phyloP scores from a whole-genome alignment of 164 flowering plant genomes.

The Piper betle region DNA sequence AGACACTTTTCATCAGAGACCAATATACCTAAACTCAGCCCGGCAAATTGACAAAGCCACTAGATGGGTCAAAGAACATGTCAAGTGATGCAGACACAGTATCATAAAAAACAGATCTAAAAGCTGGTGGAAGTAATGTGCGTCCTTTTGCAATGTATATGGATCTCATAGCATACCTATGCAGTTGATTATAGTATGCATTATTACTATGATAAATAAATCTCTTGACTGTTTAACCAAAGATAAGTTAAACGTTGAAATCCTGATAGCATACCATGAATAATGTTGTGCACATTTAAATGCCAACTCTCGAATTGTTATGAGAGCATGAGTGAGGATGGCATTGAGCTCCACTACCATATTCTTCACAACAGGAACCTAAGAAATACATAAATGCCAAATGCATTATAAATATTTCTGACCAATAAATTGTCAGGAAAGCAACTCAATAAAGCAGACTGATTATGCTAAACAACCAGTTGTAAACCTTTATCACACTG shows the following conservation, averaged over 20 bases:
- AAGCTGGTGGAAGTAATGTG: constrained; percentile 82
- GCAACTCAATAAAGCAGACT: not conserved
- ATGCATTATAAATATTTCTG: not conserved
- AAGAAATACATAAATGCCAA: not conserved
- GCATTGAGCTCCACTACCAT: constrained; percentile 87
- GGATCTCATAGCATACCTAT: constrained; percentile 92
- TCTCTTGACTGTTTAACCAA: not conserved
- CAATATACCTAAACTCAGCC: constrained; percentile 66
- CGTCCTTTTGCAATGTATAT: constrained; percentile 96
- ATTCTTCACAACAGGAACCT: constrained; percentile 73
- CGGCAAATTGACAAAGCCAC: constrained; percentile 54
- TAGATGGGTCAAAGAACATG: constrained; percentile 90
- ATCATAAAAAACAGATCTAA: constrained; percentile 92
- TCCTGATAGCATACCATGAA: constrained; percentile 48
- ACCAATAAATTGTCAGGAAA: not conserved
- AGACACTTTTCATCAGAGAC: too few species aligned
- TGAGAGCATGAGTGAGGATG: constrained; percentile 79
- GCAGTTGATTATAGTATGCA: constrained; percentile 2
- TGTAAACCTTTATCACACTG: constrained; percentile 76
- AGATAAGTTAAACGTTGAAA: too few species aligned
- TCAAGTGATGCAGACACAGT: constrained; percentile 93
- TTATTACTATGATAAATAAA: constrained; percentile 1
- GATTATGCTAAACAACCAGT: not conserved
- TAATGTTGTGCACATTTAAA: constrained; percentile 85
- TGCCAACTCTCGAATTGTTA: constrained; percentile 61